Evolutionary conservation across 2,329 filamentous ascomycete species (phyloP), one percentile per base, ranked within the genome.

Genomic region (Neocucurbitaria cava): DNA sequence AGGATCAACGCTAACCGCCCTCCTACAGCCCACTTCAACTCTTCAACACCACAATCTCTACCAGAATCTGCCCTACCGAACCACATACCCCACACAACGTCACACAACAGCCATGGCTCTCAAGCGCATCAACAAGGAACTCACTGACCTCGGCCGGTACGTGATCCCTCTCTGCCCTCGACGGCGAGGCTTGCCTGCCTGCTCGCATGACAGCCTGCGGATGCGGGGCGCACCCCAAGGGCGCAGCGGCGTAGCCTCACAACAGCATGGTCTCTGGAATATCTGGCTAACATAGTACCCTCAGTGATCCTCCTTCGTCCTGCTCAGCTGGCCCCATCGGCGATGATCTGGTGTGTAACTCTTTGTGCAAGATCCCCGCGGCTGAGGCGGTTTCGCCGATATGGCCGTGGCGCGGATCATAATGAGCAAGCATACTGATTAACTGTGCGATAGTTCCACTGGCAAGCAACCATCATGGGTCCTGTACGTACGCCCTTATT

Each of bases 391-490:
- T 56, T 55, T 53, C 53, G 58, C 61, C 61, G 44, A 63, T 23
- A 48, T 49, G 23, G 49, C 60, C 52, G 53, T 54, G 28, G 49
- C 30, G 41, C 35, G 21, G 18, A 47, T 42, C 44, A 35, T 45
- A 49, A 52, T 56, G 46, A 63, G 68, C 52, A 59, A 35, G 59
- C 13, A 56, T 74, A 74, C 72, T 69, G 54, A 66, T 72, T 69
- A 54, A 66, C 68, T 49, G 46, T 49, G 59, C 42, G 43, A 71
- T 71, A 99, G 94, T 99, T 99, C 78, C 95, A 98, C 88, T 99
- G 95, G 95, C 95, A 99, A 89, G 95, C 95, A 74, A 99, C 95
- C 48, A 99, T 99, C 78, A 99, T 99, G 95, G 95, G 95, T 81
- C 95, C 95, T 78, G 92, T 96, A 88, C 87, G 91, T 87, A 59